Percentiles rank a stretch among this genome's conserved stretches.
Conservation (phyloP, 2,329 filamentous ascomycete species). For the Geosmithia flava region DNA sequence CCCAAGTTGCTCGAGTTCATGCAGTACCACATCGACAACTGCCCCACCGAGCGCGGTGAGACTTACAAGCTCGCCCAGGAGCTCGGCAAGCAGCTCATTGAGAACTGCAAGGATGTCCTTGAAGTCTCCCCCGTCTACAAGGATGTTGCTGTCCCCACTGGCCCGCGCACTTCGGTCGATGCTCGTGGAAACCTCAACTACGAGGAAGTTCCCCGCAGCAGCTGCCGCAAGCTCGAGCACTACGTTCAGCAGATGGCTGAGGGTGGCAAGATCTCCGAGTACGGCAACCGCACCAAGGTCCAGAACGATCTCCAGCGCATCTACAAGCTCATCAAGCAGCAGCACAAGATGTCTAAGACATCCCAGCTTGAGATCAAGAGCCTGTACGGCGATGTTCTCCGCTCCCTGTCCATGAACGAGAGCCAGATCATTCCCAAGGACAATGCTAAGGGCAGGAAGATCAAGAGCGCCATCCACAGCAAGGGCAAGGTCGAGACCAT, state of each 20-base stretch:
- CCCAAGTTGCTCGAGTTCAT: slow-evolving; percentile 94
- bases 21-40: slow-evolving; percentile 99
- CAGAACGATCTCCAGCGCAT: slow-evolving; percentile 91
- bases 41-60: slow-evolving; percentile 89
- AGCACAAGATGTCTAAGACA: slow-evolving; percentile 94
- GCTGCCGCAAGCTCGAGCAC: slow-evolving; percentile 93
- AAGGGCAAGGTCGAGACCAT: slow-evolving; percentile 97
- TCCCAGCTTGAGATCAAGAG: slow-evolving; percentile 95
- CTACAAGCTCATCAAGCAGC: slow-evolving; percentile 97
- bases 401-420: slow-evolving; percentile 94
- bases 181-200: slow-evolving; percentile 87
- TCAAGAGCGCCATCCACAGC: slow-evolving; percentile 41
- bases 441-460: slow-evolving; percentile 50
- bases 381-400: slow-evolving; percentile 86
- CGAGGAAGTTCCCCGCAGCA: slow-evolving; percentile 72
- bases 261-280: slow-evolving; percentile 96
- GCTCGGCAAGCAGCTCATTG: slow-evolving; percentile 83
- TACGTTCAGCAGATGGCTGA: slow-evolving; percentile 98
- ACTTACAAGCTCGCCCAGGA: slow-evolving; percentile 97
- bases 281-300: slow-evolving; percentile 95
- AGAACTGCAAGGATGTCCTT: slow-evolving; percentile 93
- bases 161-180: slow-evolving; percentile 85
- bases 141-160: slow-evolving; percentile 86
- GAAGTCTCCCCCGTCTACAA: slow-evolving; percentile 81
- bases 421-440: slow-evolving; percentile 80